Evolutionary conservation across 2,329 filamentous ascomycete species (phyloP).

Genomic region (Albifimbria verrucaria): DNA sequence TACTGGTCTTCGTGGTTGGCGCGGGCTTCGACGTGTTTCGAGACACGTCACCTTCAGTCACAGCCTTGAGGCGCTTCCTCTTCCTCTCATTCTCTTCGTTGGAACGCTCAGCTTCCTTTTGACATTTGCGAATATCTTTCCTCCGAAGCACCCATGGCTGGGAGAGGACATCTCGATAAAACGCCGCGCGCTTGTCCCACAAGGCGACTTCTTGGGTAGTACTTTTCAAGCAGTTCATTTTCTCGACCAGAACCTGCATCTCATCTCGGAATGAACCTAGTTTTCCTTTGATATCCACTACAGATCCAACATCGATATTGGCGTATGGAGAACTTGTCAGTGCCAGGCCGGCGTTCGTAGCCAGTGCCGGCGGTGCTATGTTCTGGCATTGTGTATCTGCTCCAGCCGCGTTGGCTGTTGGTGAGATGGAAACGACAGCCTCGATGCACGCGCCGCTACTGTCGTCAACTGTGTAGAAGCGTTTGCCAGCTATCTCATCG

Average conservation of each 20-base stretch:
- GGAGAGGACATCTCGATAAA: conserved; percentile 47
- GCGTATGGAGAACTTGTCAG: conserved; percentile 13
- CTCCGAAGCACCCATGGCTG: conserved; percentile 53
- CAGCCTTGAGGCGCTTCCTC: conserved; percentile 17
- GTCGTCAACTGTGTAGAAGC: conserved; percentile 61
- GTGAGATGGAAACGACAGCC: conserved; percentile 15
- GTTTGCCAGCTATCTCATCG: conserved; percentile 44
- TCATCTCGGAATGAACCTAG: conserved; percentile 44
- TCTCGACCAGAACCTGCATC: conserved; percentile 51
- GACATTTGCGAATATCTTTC: conserved; percentile 47
- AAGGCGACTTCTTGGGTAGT: conserved; percentile 57
- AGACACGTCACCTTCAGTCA: conserved; percentile 9
- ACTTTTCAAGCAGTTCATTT: conserved; percentile 42
- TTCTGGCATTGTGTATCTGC: conserved; percentile 1
- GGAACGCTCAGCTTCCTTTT: conserved; percentile 40
- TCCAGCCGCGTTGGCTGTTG: conserved; percentile 3
- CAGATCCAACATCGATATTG: conserved; percentile 46
- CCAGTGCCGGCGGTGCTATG: neutral
- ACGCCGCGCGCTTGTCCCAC: conserved; percentile 53
- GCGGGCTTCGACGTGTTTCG: conserved; percentile 4
- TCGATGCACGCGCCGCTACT: conserved; percentile 60
- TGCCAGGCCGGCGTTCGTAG: neutral
- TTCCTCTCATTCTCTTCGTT: conserved; percentile 22
- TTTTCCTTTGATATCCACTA: conserved; percentile 56
- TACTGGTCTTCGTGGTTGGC: neutral